Base-by-base conservation (phyloP, 1,284 basidiomycete species). In the Wolfiporia cocos region DNA sequence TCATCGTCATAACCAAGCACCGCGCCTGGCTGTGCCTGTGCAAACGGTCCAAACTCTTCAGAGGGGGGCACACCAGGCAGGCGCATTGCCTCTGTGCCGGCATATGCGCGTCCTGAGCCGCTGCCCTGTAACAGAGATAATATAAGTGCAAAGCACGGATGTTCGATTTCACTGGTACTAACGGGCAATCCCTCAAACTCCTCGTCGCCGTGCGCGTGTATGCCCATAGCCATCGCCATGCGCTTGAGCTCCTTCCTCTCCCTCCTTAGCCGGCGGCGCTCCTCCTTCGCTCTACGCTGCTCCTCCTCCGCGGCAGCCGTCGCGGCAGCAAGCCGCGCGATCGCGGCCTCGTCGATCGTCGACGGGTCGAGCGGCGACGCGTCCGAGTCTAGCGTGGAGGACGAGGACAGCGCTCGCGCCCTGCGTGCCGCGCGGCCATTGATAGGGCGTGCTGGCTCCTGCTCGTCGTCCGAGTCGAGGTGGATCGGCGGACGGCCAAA, bases 331-430 rank as follows among this genome's bases (percentile, higher is more conserved):
- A 53, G 56, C 38, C 62, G 63, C 21, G 57, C 66, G 0, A 66
- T 61, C 1, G 73, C 65, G 18, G 79, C 54, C 34, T 67, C 65
- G 34, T 67, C 70, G 42, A 85, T 80, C 12, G 68, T 64, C 6
- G 70, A 66, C 3, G 71, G 57, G 42, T 81, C 79, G 21, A 85
- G 63, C 1, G 74, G 74, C 7, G 81, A 70, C 3, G 82, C 81
- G 46, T 85, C 82, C 2, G 77, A 75, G 60, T 85, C 81, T 35
- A 83, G 70, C 3, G 77, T 78, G 1, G 71, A 70, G 0, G 73
- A 66, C 1, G 73, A 72, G 17, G 72, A 71, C 18, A 59, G 49
- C 44, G 57, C 52, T 36, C 53, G 37, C 41, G 46, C 30, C n/a
- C 51, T 46, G 44, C 46, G 35, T 48, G 41, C 23, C 42, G 43